Base-by-base conservation (phyloP, 176 grass and related monocot species). In the Phragmites australis region DNA sequence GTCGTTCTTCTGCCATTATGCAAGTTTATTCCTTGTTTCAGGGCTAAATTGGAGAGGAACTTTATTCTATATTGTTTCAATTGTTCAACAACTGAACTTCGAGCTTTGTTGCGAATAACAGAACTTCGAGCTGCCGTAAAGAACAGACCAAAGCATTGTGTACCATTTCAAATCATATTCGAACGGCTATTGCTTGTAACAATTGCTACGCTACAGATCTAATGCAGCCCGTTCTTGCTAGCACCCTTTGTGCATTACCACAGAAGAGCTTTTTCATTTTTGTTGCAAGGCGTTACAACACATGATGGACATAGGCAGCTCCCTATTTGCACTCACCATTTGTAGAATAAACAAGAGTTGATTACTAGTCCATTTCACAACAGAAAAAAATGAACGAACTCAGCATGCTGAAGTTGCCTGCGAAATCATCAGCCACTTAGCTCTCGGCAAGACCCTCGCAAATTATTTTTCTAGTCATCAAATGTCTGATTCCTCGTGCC, bases 391-490 rank as follows among this genome's bases (percentile, higher is more conserved):
- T 27, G 45, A 67, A 48, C 31, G 41, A 83, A 78, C 67, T 54
- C 34, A 21, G 21, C 3, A 27, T 9, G 12, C 25, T 75, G 29
- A 74, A 59, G 25, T 5, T 21, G 30, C 55, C 70, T 12, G 13
- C 32, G 30, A 55, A 80, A 46, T 46, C 23, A 52, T 3, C 0
- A 18, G 12, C 52, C 15, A 68, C 41, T 55, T 68, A 27, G 34
- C 8, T 44, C 23, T 8, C 31, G 1, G 44, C 22, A 32, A 31
- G 11, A 66, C 29, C 22, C 42, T 41, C 1, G 15, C 29, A 78
- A 60, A 15, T 3, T 58, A 5, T 30, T 56, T 23, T 30, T 76
- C 29, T 80, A 65, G 26, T 89, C 87, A 53, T 59, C 32, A 69
- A 80, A 84, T 49, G 52, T n/a, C 15, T 67, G 77, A 21, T 26